These are phyloP conservation scores for Lithospermum erythrorhizon DNA, from an alignment of 257 asterid genomes.

Conservation along the genomic window DNA sequence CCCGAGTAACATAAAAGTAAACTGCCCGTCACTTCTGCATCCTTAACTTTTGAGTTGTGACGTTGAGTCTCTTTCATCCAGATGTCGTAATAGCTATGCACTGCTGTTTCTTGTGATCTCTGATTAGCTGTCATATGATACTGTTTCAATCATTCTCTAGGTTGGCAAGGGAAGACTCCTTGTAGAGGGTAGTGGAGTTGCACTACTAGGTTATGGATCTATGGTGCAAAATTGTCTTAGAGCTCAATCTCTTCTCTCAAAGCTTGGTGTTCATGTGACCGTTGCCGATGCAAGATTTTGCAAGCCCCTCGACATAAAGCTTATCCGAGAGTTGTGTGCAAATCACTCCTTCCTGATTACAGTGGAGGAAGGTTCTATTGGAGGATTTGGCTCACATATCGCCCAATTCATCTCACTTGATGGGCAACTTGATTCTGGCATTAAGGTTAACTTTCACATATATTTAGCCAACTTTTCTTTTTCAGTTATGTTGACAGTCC, in stretches of 20 bases:
- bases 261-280: conserved; percentile 55
- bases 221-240: conserved; percentile 81
- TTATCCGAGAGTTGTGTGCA: conserved; percentile 48
- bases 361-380: conserved; percentile 77
- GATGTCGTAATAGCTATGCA: too few relatives aligned
- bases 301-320: conserved; percentile 74
- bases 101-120: background rate
- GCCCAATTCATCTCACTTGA: conserved; percentile 73
- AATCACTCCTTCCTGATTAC: conserved; percentile 58
- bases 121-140: background rate
- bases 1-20: too few relatives aligned
- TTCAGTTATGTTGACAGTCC: background rate
- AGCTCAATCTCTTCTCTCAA: conserved; percentile 64
- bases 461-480: background rate
- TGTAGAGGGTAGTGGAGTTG: conserved; percentile 60
- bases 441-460: conserved; percentile 34
- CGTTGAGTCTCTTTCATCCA: background rate
- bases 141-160: conserved; percentile 22
- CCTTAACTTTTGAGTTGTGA: too few relatives aligned
- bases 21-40: too few relatives aligned
- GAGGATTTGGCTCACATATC: conserved; percentile 84
- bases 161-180: conserved; percentile 67
- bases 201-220: conserved; percentile 73
- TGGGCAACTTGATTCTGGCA: conserved; percentile 71
- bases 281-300: conserved; percentile 97